These are phyloP conservation scores for Paecilomyces sp. DNA, from an alignment of 2,329 filamentous ascomycete genomes.

Conservation along the genomic window DNA sequence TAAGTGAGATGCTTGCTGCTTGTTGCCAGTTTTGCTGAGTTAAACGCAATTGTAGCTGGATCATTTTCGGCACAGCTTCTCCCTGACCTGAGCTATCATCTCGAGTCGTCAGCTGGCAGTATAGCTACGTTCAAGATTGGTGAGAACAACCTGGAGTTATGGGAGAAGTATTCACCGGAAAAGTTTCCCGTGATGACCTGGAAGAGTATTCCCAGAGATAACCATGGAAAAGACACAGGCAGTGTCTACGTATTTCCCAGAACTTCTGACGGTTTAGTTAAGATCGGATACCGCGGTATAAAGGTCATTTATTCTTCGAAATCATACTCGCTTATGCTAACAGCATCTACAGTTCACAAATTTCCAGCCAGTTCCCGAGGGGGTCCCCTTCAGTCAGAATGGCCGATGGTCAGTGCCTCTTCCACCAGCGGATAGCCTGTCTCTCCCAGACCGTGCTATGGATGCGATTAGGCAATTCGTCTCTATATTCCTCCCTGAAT, in stretches of 20 bases:
- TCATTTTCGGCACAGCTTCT: slow-evolving; percentile 25
- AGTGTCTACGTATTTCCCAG: slow-evolving; percentile 22
- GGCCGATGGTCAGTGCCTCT: slow-evolving; percentile 26
- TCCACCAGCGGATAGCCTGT: slow-evolving; percentile 11
- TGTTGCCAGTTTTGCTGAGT: neutral
- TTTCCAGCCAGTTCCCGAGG: slow-evolving; percentile 20
- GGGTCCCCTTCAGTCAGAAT: slow-evolving; percentile 19
- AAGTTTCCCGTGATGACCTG: slow-evolving; percentile 25
- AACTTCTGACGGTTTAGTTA: slow-evolving; percentile 18
- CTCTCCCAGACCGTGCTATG: slow-evolving; percentile 13
- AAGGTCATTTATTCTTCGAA: slow-evolving; percentile 10
- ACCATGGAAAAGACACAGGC: slow-evolving; percentile 20
- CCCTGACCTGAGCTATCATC: slow-evolving; percentile 19
- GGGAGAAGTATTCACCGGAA: slow-evolving; percentile 27
- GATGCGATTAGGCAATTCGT: slow-evolving; percentile 15
- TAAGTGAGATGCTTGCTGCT: slow-evolving; percentile 1
- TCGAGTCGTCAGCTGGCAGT: slow-evolving; percentile 23
- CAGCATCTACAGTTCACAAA: slow-evolving; percentile 21
- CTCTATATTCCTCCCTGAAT: slow-evolving; percentile 20
- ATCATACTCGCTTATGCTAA: neutral
- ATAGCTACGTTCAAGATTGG: slow-evolving; percentile 22
- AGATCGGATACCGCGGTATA: slow-evolving; percentile 22
- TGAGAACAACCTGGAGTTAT: slow-evolving; percentile 12
- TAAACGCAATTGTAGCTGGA: slow-evolving; percentile 14
- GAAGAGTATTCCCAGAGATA: slow-evolving; percentile 20